Conservation (phyloP, 2,329 filamentous ascomycete species). For the Nigrospora sphaerica region DNA sequence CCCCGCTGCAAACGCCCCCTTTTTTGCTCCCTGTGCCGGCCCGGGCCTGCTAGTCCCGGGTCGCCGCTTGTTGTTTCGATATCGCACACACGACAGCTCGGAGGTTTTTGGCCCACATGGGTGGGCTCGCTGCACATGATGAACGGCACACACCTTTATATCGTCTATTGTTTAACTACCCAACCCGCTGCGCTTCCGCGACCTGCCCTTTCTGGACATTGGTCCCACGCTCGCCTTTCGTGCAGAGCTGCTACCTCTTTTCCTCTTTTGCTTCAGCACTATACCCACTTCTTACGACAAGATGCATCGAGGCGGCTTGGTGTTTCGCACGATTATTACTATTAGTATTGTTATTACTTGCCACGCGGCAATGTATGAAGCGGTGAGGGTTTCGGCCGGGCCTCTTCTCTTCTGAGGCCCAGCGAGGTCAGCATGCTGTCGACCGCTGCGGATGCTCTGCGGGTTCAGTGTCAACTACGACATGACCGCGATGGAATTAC, state of each 20-base stretch:
- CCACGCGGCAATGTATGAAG: too few species aligned
- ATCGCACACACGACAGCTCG: background rate
- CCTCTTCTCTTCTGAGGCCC: too few species aligned
- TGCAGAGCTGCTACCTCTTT: background rate
- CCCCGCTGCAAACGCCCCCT: too few species aligned
- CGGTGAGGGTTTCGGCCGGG: too few species aligned
- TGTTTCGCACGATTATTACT: background rate
- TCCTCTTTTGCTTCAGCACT: constrained; percentile 1
- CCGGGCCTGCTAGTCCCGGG: too few species aligned
- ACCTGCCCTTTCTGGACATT: background rate
- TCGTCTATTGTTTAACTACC: constrained; percentile 1
- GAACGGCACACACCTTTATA: background rate
- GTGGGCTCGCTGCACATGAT: background rate
- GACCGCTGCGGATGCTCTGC: too few species aligned
- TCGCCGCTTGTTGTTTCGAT: too few species aligned
- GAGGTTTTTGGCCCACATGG: background rate
- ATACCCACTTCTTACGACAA: constrained; percentile 3
- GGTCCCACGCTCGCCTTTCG: background rate
- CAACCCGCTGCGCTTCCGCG: background rate
- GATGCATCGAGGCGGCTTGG: constrained; percentile 2
- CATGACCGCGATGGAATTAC: too few species aligned
- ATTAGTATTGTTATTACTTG: too few species aligned
- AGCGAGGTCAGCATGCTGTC: too few species aligned
- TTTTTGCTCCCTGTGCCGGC: too few species aligned
- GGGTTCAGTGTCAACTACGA: too few species aligned